Evolutionary conservation across 2,329 filamentous ascomycete genomes (phyloP).

Genomic region (Macroventuria anomochaeta): DNA sequence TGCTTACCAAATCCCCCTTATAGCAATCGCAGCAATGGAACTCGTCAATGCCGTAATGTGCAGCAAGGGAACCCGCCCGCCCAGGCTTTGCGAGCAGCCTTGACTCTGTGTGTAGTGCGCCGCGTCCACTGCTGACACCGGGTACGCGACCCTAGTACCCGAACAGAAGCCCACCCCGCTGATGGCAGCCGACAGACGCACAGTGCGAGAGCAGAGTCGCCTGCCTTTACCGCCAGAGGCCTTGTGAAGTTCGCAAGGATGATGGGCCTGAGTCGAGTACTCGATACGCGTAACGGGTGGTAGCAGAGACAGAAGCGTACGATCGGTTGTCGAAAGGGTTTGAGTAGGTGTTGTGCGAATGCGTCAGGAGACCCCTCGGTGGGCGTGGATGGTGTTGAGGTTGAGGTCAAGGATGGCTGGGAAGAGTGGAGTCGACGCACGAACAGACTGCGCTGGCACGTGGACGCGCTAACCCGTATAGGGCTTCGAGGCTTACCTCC

Average conservation of each 20-base stretch:
- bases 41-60: background rate
- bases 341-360: background rate
- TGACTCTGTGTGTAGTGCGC: constrained; percentile 12
- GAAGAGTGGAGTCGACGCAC: too few relatives aligned
- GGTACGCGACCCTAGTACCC: constrained; percentile 15
- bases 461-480: too few relatives aligned
- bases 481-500: too few relatives aligned
- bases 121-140: constrained; percentile 10
- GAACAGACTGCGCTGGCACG: too few relatives aligned
- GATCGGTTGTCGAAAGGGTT: background rate
- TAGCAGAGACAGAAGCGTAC: background rate
- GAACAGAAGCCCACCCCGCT: constrained; percentile 17
- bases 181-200: constrained; percentile 18
- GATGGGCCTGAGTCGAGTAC: constrained; percentile 16
- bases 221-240: constrained; percentile 19
- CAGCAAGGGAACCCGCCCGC: constrained; percentile 17
- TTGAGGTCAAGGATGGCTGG: background rate
- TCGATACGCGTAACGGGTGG: constrained; percentile 17
- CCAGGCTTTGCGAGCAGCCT: constrained; percentile 22
- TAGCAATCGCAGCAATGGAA: background rate
- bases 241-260: constrained; percentile 22
- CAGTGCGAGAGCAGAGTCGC: constrained; percentile 7
- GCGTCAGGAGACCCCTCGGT: background rate
- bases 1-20: constrained; percentile 15
- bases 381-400: background rate